Evolutionary conservation across 129 eudicot genomes (phyloP).

Genomic region (Arctium lappa): DNA sequence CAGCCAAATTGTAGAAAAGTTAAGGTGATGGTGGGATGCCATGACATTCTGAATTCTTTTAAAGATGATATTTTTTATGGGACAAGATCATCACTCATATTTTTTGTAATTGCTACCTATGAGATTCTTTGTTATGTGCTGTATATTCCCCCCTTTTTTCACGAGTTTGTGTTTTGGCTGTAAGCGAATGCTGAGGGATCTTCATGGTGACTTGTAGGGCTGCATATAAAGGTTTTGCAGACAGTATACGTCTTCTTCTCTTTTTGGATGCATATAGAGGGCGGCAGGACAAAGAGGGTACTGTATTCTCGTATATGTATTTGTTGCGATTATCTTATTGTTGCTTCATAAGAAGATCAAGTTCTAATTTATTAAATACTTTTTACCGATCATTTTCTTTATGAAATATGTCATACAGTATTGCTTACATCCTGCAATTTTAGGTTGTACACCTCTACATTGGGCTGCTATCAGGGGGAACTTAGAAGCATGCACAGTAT

Average conservation of each 20-base stretch:
- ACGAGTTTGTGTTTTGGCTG: neutral
- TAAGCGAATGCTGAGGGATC: conserved; percentile 9
- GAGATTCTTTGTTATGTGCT: neutral
- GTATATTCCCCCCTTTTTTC: neutral
- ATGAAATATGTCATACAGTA: conserved; percentile 3
- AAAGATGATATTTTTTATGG: neutral
- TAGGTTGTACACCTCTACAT: conserved; percentile 98
- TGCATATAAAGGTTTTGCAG: conserved; percentile 99
- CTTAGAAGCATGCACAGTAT: conserved; percentile 95
- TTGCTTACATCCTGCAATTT: conserved; percentile 15
- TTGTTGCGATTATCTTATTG: neutral
- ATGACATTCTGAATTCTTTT: neutral
- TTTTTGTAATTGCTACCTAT: neutral
- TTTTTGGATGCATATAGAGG: conserved; percentile 93
- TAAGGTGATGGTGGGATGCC: neutral
- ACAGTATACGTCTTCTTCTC: conserved; percentile 92
- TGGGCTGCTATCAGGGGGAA: conserved; percentile 99
- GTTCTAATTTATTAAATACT: neutral
- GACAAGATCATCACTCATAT: neutral
- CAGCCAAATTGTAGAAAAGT: neutral
- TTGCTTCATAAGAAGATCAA: neutral
- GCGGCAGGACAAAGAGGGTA: conserved; percentile 98
- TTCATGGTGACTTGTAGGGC: conserved; percentile 62
- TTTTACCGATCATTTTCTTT: conserved; percentile 1
- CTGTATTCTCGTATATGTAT: conserved; percentile 15